Conservation (phyloP, 306 rosid genomes). For the Cucurbita maxima region DNA sequence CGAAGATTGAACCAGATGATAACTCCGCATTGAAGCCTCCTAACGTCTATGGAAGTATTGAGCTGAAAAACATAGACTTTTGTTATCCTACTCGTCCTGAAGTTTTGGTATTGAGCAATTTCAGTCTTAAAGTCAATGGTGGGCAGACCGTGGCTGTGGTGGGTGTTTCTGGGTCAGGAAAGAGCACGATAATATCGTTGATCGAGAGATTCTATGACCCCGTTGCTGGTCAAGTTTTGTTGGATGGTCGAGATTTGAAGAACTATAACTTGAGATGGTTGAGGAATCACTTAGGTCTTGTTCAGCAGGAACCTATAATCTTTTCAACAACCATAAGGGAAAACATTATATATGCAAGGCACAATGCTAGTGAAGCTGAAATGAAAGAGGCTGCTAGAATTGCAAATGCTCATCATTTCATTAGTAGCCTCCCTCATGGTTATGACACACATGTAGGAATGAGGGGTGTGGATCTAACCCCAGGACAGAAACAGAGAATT, state of each 20-base stretch:
- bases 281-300: conserved; percentile 92
- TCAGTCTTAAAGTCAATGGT: conserved; percentile 82
- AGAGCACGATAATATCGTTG: conserved; percentile 94
- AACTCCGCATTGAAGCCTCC: conserved; percentile 82
- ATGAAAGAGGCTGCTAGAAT: conserved; percentile 97
- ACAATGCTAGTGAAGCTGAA: conserved; percentile 97
- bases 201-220: conserved; percentile 94
- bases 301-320: conserved; percentile 96
- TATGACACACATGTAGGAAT: conserved; percentile 98
- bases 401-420: conserved; percentile 98
- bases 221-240: conserved; percentile 88
- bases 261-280: conserved; percentile 89
- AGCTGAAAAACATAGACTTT: conserved; percentile 82
- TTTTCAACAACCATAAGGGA: conserved; percentile 95
- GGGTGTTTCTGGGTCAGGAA: conserved; percentile 98
- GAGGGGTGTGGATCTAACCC: conserved; percentile 98
- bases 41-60: conserved; percentile 88
- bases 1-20: conserved; percentile 95
- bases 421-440: conserved; percentile 95
- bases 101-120: conserved; percentile 83
- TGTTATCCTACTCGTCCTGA: conserved; percentile 98
- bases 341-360: conserved; percentile 94
- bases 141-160: conserved; percentile 97
- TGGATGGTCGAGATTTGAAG: conserved; percentile 89
- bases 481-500: conserved; percentile 98